phyloP scores from a whole-genome alignment of 1,284 basidiomycete species.

The Pseudozyma thailandica region DNA sequence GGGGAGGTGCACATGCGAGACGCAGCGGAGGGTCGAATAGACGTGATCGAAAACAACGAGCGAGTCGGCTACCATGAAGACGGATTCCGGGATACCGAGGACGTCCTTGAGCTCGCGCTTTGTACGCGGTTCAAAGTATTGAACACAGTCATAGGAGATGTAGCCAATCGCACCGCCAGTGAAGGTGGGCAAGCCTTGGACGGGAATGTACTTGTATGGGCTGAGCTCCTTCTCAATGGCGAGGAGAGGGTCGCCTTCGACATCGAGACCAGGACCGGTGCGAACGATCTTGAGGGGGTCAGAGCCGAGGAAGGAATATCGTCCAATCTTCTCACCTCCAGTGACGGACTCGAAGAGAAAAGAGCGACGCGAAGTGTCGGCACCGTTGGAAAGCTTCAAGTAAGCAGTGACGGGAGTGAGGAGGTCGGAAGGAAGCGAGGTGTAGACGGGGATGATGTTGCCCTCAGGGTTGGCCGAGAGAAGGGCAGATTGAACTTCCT shows the following conservation, averaged over 20 bases:
- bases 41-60: conserved; percentile 97
- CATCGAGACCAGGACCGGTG: conserved; percentile 84
- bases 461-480: conserved; percentile 69
- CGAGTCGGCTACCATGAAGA: conserved; percentile 96
- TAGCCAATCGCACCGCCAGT: conserved; percentile 98
- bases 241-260: conserved; percentile 85
- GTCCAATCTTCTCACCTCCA: conserved; percentile 87
- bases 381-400: conserved; percentile 88
- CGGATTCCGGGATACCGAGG: conserved; percentile 86
- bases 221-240: conserved; percentile 87
- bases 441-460: conserved; percentile 91
- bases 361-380: conserved; percentile 72
- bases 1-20: conserved; percentile 89
- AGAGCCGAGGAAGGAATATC: conserved; percentile 95
- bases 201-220: conserved; percentile 86
- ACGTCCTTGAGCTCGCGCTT: conserved; percentile 77
- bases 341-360: conserved; percentile 74
- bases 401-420: conserved; percentile 98
- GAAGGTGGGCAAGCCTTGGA: conserved; percentile 91
- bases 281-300: conserved; percentile 93
- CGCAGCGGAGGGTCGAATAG: conserved; percentile 90
- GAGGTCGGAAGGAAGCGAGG: conserved; percentile 92
- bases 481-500: conserved; percentile 59
- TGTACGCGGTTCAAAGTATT: conserved; percentile 81
- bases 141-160: conserved; percentile 94